Evolutionary conservation across 75 land plant genomes (phyloP).

Genomic region (Cupressus sempervirens): DNA sequence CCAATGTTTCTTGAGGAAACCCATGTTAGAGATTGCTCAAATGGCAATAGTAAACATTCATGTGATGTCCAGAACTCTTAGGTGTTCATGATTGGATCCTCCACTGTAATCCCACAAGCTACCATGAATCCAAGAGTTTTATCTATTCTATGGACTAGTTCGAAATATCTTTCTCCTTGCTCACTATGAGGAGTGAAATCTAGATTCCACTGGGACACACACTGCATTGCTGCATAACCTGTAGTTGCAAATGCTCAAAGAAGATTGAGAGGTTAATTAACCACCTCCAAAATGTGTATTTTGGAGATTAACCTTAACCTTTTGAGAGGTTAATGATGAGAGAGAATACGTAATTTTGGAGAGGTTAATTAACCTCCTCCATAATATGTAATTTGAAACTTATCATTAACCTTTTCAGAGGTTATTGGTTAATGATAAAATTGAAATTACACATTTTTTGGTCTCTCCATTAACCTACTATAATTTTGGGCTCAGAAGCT

Average conservation of each 20-base stretch:
- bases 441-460: too few species aligned
- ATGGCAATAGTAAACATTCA: constrained; percentile 74
- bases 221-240: constrained; percentile 77
- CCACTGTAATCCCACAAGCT: constrained; percentile 58
- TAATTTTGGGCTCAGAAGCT: too few species aligned
- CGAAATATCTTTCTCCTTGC: constrained; percentile 67
- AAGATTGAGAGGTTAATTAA: constrained; percentile 66
- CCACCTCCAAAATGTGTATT: too few species aligned
- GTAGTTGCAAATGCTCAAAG: constrained; percentile 72
- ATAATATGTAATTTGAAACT: too few species aligned
- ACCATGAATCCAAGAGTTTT: constrained; percentile 75
- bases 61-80: constrained; percentile 79
- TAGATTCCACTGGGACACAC: constrained; percentile 70
- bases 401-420: too few species aligned
- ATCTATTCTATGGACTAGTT: constrained; percentile 65
- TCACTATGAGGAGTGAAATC: constrained; percentile 57
- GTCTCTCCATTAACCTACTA: too few species aligned
- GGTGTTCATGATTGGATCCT: constrained; percentile 69
- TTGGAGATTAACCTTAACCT: too few species aligned
- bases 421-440: too few species aligned
- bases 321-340: too few species aligned
- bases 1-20: too few species aligned
- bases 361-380: too few species aligned
- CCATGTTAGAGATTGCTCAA: constrained; percentile 69
- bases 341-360: too few species aligned